Evolutionary conservation across 2,329 filamentous ascomycete genomes (phyloP).

Genomic region (Fonsecaea erecta): DNA sequence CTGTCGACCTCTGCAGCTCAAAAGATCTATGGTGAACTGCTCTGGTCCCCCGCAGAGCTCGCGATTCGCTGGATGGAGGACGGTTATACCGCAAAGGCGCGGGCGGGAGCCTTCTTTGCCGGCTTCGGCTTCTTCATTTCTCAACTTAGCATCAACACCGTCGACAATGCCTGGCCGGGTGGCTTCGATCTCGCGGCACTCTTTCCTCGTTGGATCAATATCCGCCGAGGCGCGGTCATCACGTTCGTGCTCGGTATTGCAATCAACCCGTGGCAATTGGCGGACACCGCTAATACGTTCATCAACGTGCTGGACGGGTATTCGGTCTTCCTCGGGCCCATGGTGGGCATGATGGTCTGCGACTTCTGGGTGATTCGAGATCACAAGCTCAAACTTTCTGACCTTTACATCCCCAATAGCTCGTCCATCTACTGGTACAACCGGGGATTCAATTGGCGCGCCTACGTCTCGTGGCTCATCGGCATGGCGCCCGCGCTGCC

Average conservation of each 20-base stretch:
- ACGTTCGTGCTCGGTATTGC: conserved; percentile 16
- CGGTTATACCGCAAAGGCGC: conserved; percentile 20
- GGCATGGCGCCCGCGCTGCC: conserved; percentile 63
- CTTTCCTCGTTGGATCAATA: conserved; percentile 60
- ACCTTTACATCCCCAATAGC: conserved; percentile 27
- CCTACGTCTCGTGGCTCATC: conserved; percentile 62
- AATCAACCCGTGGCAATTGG: conserved; percentile 61
- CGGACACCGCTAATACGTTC: conserved; percentile 62
- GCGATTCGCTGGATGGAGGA: conserved; percentile 21
- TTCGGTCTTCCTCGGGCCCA: conserved; percentile 63
- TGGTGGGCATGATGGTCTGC: conserved; percentile 34
- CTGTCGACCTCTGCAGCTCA: conserved; percentile 21
- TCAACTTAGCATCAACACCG: conserved; percentile 57
- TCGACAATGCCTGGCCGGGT: conserved; percentile 57
- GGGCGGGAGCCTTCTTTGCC: conserved; percentile 55
- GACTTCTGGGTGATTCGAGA: conserved; percentile 35
- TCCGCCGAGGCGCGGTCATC: conserved; percentile 39
- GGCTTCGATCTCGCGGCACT: conserved; percentile 61
- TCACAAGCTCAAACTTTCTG: conserved; percentile 22
- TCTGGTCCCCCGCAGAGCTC: conserved; percentile 24
- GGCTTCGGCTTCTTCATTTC: conserved; percentile 52
- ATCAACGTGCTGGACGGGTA: conserved; percentile 70
- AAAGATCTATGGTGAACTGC: conserved; percentile 22
- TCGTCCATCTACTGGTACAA: conserved; percentile 32
- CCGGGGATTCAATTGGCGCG: conserved; percentile 63